Conservation (phyloP, 257 asterid species). For the Fraxinus quadrangulata region DNA sequence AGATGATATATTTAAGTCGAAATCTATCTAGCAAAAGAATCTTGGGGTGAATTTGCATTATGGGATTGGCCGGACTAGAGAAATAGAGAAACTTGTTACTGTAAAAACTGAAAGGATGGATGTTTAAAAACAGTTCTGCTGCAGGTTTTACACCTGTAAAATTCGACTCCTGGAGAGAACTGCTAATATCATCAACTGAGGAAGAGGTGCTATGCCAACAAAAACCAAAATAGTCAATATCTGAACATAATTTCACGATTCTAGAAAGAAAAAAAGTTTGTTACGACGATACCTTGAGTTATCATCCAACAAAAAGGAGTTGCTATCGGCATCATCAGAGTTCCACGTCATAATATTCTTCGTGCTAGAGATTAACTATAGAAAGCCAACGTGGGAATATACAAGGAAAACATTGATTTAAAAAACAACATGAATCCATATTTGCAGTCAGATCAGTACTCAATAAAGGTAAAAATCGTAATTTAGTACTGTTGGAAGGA, state of each 20-base stretch:
- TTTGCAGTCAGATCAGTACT: not conserved
- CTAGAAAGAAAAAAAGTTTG: not conserved
- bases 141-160: constrained; percentile 75
- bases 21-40: constrained; percentile 21
- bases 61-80: constrained; percentile 28
- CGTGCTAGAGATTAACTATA: constrained; percentile 58
- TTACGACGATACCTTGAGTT: constrained; percentile 50
- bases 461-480: not conserved
- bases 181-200: constrained; percentile 62
- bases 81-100: constrained; percentile 41
- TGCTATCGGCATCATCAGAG: constrained; percentile 41
- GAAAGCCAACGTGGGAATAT: not conserved
- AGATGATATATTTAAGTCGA: constrained; percentile 22
- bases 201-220: constrained; percentile 60
- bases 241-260: not conserved
- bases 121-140: constrained; percentile 54
- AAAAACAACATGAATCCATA: not conserved
- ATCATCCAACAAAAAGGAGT: constrained; percentile 66
- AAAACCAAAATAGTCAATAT: constrained; percentile 4
- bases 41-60: constrained; percentile 34
- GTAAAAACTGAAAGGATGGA: constrained; percentile 73
- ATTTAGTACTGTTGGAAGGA: not conserved
- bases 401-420: not conserved
- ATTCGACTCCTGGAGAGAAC: constrained; percentile 52
- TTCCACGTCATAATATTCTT: constrained; percentile 48